Base-by-base conservation (phyloP, 768 basidiomycete genomes). In the Boletellus emodensis region DNA sequence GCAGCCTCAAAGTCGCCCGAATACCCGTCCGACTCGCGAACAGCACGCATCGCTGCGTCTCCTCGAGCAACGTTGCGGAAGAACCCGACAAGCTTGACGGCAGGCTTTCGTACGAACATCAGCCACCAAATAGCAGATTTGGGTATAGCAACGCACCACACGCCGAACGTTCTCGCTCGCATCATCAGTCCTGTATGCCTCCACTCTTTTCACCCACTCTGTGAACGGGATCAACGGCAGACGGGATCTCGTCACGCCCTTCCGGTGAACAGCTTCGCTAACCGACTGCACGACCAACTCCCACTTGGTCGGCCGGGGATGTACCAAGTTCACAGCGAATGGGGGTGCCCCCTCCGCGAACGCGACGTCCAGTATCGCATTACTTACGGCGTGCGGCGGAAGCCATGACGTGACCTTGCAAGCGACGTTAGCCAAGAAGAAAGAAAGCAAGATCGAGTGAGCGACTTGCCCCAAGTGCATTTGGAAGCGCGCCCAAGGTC, bases 71-170 rank as follows among this genome's bases (percentile, higher is more conserved):
- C 45, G 26, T 11, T 28, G 6, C 62, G 52, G 55, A 66, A 64
- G 46, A 67, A 68, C 12, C 59, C 49, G 22, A 70, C 40, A 20
- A 71, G 54, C 45, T 70, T 69, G 52, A 68, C 63, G 10, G 67
- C 70, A 45, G 69, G 71, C 71, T 71, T 30, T 30, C 6, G 24
- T 26, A 6, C 9, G 28, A 28, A 28, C 28, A 28, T 26, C 24
- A 26, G 24, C 24, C 6, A 26, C 24, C 24, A 32, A 26, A 10
- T n/a, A 34, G 12, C 34, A 35, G 24, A 7, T 7, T 26, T 7
- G 24, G 24, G 1, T 4, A 10, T 11, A 30, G 7, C 11, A 30
- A 49, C 71, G 47, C 43, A 70, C 69, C 39, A 74, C 61, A 9
- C 58, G 47, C 37, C 54, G 58, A 15, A 67, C 56, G 26, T 61